Percentiles rank a stretch among this genome's conserved stretches.
phyloP scores from a whole-genome alignment of 139 green algal species.

The Chara braunii region DNA sequence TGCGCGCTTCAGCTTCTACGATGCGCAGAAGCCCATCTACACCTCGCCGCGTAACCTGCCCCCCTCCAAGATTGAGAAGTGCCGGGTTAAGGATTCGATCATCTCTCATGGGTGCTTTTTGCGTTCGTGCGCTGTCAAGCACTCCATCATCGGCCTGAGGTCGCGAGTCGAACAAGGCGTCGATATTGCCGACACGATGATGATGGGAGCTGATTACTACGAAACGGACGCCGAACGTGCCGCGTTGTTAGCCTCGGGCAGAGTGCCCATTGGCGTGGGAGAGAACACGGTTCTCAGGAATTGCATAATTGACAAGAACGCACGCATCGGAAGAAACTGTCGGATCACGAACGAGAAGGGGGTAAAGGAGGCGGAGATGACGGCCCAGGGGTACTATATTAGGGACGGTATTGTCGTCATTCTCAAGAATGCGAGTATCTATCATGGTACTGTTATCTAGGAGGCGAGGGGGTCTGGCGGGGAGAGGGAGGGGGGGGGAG shows the following conservation, averaged over 20 bases:
- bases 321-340: conserved; percentile 80
- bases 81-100: conserved; percentile 47
- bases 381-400: conserved; percentile 88
- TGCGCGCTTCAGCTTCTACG: conserved; percentile 92
- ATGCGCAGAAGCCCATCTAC: conserved; percentile 94
- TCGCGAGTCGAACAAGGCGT: conserved; percentile 62
- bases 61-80: conserved; percentile 82
- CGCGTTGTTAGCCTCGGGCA: conserved; percentile 52
- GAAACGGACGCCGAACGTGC: conserved; percentile 75
- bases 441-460: conserved; percentile 46
- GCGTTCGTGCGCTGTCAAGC: conserved; percentile 66
- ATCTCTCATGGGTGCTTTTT: conserved; percentile 64
- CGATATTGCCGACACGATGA: conserved; percentile 64
- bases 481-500: too few species aligned
- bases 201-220: conserved; percentile 98
- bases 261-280: conserved; percentile 89
- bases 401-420: conserved; percentile 89
- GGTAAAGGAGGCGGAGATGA: conserved; percentile 75
- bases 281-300: conserved; percentile 67
- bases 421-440: conserved; percentile 62
- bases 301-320: conserved; percentile 99
- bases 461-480: too few species aligned
- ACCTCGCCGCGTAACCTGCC: conserved; percentile 94
- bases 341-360: conserved; percentile 86
- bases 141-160: conserved; percentile 90